Evolutionary conservation across 495 filamentous ascomycete genomes (phyloP), one percentile per base, ranked within the genome.

Genomic region (Xylaria cubensis): DNA sequence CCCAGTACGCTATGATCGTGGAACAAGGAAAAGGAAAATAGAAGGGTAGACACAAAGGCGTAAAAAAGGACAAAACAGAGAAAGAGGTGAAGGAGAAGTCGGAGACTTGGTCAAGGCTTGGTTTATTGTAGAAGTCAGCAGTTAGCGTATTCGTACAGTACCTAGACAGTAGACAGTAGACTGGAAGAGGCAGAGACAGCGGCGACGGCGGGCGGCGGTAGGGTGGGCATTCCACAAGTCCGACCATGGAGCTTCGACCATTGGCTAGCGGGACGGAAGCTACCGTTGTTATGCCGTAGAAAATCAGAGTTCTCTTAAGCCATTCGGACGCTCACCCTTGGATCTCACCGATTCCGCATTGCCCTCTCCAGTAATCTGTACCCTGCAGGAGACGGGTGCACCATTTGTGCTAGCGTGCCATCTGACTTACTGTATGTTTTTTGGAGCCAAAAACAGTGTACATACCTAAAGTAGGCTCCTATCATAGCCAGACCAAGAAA

Each of bases 251-350:
- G 59, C 59, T 39, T 24, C 34, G 41, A 17, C 39, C n/a, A 71
- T 71, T 71, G 69, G 69, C 48, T n/a, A 44, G 58, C 8, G 66
- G 44, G 59, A 55, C 46, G 48, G 59, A 53, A 64, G 48, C 69
- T 56, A 36, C 36, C 12, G 24, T 29, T 55, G 26, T 59, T 59
- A 21, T 7, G 3, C 7, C 15, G 19, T 36, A 41, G 34, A 41
- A 61, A 61, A n/a, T 61, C 44, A 36, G 41, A 53, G 15, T 53
- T 67, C 64, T 67, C 46, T 42, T 42, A 12, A 46, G 62, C 62
- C 41, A 64, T 44, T 46, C 50, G 48, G n/a, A 32, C 65, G 21
- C 36, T 42, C 34, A 21, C 42, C 65, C 51, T 56, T 53, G 46
- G 17, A 44, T 24, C 9, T 26, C 50, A 58, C 65, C 64, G 64